phyloP scores from a whole-genome alignment of 139 green algal genomes.

The Auxenochlorella protothecoides region DNA sequence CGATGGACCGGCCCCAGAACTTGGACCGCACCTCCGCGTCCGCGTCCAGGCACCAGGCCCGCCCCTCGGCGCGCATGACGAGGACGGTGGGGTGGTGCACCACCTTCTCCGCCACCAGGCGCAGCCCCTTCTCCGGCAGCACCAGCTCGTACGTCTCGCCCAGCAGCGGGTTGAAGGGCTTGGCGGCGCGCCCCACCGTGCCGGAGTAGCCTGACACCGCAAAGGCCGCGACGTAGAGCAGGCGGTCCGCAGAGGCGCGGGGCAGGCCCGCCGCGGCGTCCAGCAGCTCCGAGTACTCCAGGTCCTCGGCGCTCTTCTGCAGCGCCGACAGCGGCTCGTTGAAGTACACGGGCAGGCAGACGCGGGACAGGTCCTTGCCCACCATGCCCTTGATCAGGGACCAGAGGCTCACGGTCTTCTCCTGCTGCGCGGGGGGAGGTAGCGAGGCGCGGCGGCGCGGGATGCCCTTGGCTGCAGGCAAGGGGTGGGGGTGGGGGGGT shows the following conservation, averaged over 20 bases:
- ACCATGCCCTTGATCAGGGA: slow-evolving; percentile 80
- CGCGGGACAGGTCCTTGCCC: slow-evolving; percentile 62
- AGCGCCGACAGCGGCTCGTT: slow-evolving; percentile 83
- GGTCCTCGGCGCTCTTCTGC: slow-evolving; percentile 68
- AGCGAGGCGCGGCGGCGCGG: slow-evolving; percentile 27
- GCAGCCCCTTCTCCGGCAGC: slow-evolving; percentile 45
- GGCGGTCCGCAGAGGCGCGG: slow-evolving; percentile 33
- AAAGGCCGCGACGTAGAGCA: slow-evolving; percentile 68
- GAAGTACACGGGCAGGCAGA: slow-evolving; percentile 92
- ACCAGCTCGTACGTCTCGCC: slow-evolving; percentile 67
- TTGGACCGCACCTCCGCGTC: slow-evolving; percentile 80
- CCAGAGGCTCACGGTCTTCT: slow-evolving; percentile 76
- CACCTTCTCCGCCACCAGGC: slow-evolving; percentile 60
- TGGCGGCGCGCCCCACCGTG: slow-evolving; percentile 41
- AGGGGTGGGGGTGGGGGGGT: no score
- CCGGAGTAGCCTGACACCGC: slow-evolving; percentile 52
- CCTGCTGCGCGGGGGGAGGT: slow-evolving; percentile 49
- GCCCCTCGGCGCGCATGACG: slow-evolving; percentile 46
- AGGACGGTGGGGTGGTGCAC: slow-evolving; percentile 76
- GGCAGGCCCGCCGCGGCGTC: slow-evolving; percentile 40
- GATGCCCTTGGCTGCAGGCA: no score
- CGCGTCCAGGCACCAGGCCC: slow-evolving; percentile 51
- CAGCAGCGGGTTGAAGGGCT: slow-evolving; percentile 70
- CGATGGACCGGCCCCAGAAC: slow-evolving; percentile 87
- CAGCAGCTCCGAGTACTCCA: slow-evolving; percentile 76